Base-by-base conservation (phyloP, 805 yeast genomes). In the Saccharomycopsis sp. region DNA sequence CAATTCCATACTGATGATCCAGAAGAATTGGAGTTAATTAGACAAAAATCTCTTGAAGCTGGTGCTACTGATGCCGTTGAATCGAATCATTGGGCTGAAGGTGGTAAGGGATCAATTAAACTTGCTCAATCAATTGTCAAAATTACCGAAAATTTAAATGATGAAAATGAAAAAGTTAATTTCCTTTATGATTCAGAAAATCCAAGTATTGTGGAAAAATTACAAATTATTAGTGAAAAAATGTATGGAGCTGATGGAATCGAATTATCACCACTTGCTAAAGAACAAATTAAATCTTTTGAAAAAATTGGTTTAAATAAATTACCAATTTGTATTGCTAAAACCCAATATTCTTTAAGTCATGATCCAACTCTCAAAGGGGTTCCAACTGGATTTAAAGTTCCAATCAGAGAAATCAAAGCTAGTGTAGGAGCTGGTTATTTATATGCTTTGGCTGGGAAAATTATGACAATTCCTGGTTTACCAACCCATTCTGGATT, bases 391-490 rank as follows among this genome's bases (percentile, higher is more conserved):
- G 96, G 94, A 6, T 89, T 88, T 68, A 82, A 76, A 14, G 83
- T 89, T 59, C 97, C 98, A 37, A 86, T 89, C 52, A 75, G 94
- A 60, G 98, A 89, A 53, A 84, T 89, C 49, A 80, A 94, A 62
- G 88, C 89, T 31, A 81, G 95, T 28, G 84, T 85, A 41, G 98
- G 98, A 62, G 97, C 96, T 36, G 96, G 96, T 8, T 89, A 89
- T 63, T 70, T 89, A 57, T 92, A 89, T 57, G 97, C 97, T 1
- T 70, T 89, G 52, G 96, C 96, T 14, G 96, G 94, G 42, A 95
- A 89, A 62, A 89, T 89, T 54, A 87, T 82, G 79, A 89, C 98
- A 21, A 88, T 89, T 52, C 98, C 98, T 21, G 98, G 98, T 46
- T 68, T 89, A 56, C 94, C 96, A 42, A 89, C 97, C 8, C 88